Evolutionary conservation across 495 filamentous ascomycete species (phyloP), one percentile per base, ranked within the genome.

Genomic region (Amniculicola lignicola): DNA sequence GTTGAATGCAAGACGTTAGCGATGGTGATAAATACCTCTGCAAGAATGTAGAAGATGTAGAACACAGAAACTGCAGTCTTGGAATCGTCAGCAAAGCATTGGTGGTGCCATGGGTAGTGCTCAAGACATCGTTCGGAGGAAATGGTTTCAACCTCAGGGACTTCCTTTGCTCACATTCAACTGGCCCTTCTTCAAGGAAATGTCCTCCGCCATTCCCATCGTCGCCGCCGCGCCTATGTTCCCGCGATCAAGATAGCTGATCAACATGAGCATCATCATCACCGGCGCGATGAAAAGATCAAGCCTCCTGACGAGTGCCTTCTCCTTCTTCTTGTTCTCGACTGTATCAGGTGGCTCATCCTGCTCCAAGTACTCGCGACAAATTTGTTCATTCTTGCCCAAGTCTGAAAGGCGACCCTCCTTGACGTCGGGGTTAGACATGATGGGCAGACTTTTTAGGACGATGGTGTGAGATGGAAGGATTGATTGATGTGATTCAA

Each of bases 241-340:
- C 0, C 73, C 70, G 37, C 73, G 61, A 49, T 75, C 73, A 0
- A 75, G 65, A 58, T 74, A 74, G 31, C 59, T 65, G 28, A 75
- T 72, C 0, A 74, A 54, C 66, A 68, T 69, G 7, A 75, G 56
- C 14, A 69, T 21, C 54, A 75, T 67, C 57, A 75, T 59, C 16
- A 74, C 70, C 0, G 73, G 73, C 18, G 69, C 70, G 28, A 75
- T 61, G 58, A 69, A 75, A 11, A 63, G 56, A 54, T 75, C 73
- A 41, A 75, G 63, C 43, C 73, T 73, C n/a, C 68, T 55, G 9
- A 72, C 68, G 0, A 65, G 23, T 27, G 52, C 57, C 6, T 45
- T 40, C 27, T 65, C 62, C 27, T 57, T 53, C 24, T 65, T 65
- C 35, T 44, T 51, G 14, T 29, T 35, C 15, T 65, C 62, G 36